These are phyloP conservation scores for Penicillium tannophilum DNA, from an alignment of 495 filamentous ascomycete genomes.

Conservation along the genomic window DNA sequence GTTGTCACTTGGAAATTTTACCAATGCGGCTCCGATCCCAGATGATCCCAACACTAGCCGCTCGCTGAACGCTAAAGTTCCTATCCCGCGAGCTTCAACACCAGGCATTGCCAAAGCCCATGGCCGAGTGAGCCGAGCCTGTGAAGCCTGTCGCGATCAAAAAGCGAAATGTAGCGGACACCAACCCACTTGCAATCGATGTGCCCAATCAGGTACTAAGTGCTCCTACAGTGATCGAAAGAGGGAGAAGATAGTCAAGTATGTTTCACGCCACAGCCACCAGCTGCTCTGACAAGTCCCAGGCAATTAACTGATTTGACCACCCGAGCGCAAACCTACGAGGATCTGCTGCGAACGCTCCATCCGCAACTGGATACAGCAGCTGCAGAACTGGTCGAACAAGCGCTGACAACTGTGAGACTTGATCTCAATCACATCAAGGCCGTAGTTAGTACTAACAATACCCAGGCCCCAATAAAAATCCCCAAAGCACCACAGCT, in stretches of 20 bases:
- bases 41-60: not conserved
- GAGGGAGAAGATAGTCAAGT: slow-evolving; percentile 60
- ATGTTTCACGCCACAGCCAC: slow-evolving; percentile 12
- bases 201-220: slow-evolving; percentile 47
- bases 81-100: not conserved
- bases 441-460: not conserved
- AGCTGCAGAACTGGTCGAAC: not conserved
- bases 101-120: slow-evolving; percentile 1
- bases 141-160: slow-evolving; percentile 73
- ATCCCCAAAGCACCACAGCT: not conserved
- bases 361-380: slow-evolving; percentile 36
- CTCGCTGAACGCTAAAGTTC: not conserved
- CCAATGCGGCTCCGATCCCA: not conserved
- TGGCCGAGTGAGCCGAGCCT: slow-evolving; percentile 56
- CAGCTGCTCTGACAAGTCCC: not conserved
- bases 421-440: not conserved
- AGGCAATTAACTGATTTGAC: slow-evolving; percentile 46
- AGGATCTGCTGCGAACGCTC: slow-evolving; percentile 40
- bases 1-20: not conserved
- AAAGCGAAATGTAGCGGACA: slow-evolving; percentile 67
- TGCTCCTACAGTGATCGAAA: slow-evolving; percentile 63
- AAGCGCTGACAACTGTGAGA: not conserved
- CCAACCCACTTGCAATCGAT: slow-evolving; percentile 58
- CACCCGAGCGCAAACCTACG: slow-evolving; percentile 33
- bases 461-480: not conserved